Base-by-base conservation (phyloP, 1,284 basidiomycete genomes). In the Coniferiporia sulphurascens region DNA sequence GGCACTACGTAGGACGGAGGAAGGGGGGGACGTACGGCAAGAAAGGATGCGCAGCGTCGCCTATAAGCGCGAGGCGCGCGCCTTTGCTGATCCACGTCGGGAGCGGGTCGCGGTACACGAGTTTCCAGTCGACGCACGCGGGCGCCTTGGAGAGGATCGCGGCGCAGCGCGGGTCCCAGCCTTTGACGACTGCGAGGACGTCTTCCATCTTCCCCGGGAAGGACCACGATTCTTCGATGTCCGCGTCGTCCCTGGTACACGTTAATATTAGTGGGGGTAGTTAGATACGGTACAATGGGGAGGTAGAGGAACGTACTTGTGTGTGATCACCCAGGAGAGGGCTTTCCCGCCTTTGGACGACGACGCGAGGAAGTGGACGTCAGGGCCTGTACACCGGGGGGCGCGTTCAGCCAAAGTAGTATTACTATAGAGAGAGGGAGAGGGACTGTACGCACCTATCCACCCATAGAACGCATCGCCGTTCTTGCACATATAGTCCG, bases 21-120 rank as follows among this genome's bases (percentile, higher is more conserved):
- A 13, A 4, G 35, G 5, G 43, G 53, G 27, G 46, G 17, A 63
- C 60, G 46, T 38, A 68, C 68, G 68, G 67, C 3, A 72, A 63
- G 60, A 71, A 70, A 1, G 65, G 72, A 57, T 69, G 69, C 52
- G 71, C 69, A 19, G 68, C 67, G 49, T 71, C 67, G 10, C 72
- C 70, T 43, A 72, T 68, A 38, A 74, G 63, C 7, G 65, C 59
- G 5, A 71, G 62, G 21, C 64, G 55, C 6, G 66, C 72, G 13
- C 56, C 53, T 45, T 59, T 64, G 55, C 66, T 71, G 53, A 73
- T 58, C 68, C 70, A 71, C n/a, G 63, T 70, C 38, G 66, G 67
- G 6, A 70, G 63, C 13, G 69, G 70, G 36, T 72, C 69, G 15
- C 69, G 68, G 52, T 69, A 62, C 19, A 69, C 64, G n/a, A 72